Evolutionary conservation across 176 grass and related monocot species (phyloP).

Genomic region (Lolium rigidum): DNA sequence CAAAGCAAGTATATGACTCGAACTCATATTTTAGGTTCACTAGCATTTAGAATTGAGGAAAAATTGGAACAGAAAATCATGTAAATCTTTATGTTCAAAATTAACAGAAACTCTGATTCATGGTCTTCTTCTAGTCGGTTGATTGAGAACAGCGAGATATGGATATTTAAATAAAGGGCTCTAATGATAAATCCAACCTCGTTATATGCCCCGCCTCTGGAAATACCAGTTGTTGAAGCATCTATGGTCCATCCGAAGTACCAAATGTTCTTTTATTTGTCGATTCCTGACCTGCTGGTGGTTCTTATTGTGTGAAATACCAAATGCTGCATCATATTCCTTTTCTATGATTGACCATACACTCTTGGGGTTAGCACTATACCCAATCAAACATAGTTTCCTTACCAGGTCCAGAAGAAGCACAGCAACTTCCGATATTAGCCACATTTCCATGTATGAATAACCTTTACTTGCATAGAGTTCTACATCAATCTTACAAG

Average conservation of each 20-base stretch:
- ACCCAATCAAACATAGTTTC: conserved; percentile 61
- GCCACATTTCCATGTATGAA: conserved; percentile 48
- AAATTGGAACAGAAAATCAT: background rate
- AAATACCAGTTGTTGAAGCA: no score
- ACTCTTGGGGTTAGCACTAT: background rate
- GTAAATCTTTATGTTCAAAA: background rate
- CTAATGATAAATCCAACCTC: no score
- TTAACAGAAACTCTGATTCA: background rate
- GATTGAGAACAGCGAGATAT: no score
- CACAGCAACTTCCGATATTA: conserved; percentile 57
- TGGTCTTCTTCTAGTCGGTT: no score
- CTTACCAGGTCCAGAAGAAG: conserved; percentile 48
- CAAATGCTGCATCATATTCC: conserved; percentile 38
- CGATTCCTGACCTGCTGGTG: background rate
- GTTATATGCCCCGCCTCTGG: no score
- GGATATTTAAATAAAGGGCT: no score
- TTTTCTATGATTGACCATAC: conserved; percentile 38
- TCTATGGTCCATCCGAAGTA: no score
- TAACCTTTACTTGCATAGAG: conserved; percentile 44
- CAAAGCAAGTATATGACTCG: background rate
- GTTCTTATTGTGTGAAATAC: background rate
- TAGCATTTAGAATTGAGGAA: background rate
- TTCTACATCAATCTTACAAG: conserved; percentile 33
- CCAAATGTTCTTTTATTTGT: background rate
- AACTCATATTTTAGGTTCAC: background rate